A percentile compares a stretch with the other conserved stretches of the same genome.
phyloP scores from a whole-genome alignment of 306 rosid species.

The Trifolium fragiferum region DNA sequence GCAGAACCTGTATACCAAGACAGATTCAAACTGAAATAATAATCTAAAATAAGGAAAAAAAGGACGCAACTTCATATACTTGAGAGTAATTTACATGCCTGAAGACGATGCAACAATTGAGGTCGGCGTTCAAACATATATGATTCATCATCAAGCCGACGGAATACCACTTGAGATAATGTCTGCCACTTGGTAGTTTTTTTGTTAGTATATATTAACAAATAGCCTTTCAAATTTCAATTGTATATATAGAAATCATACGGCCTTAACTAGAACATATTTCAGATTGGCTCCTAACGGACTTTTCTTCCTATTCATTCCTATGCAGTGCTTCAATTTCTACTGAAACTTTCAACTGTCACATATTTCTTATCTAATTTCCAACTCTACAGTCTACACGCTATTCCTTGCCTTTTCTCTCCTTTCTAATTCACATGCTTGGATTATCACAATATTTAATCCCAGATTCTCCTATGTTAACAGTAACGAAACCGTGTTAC shows the following conservation, averaged over 20 bases:
- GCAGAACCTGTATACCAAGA: conserved; percentile 67
- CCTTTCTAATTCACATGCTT: conserved; percentile 13
- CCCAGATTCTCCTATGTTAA: conserved; percentile 34
- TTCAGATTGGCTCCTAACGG: conserved; percentile 12
- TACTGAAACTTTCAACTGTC: background rate
- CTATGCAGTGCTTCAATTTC: conserved; percentile 33
- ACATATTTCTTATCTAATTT: conserved; percentile 23
- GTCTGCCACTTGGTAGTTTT: conserved; percentile 59
- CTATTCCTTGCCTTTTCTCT: conserved; percentile 20
- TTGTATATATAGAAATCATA: conserved; percentile 11
- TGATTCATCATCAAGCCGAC: conserved; percentile 89
- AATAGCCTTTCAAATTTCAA: background rate
- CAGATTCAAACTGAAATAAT: conserved; percentile 29
- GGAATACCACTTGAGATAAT: conserved; percentile 88
- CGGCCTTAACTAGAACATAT: conserved; percentile 17
- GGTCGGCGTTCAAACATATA: conserved; percentile 93
- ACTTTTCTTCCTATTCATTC: conserved; percentile 25
- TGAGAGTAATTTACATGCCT: conserved; percentile 56
- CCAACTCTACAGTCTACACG: conserved; percentile 6
- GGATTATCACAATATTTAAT: conserved; percentile 27
- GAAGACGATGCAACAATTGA: conserved; percentile 92
- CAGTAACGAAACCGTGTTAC: conserved; percentile 1
- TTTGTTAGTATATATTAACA: conserved; percentile 22
- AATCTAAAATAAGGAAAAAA: conserved; percentile 20
- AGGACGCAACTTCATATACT: conserved; percentile 39